Base-by-base conservation (phyloP, 495 filamentous ascomycete genomes). In the Penicillium fimorum region DNA sequence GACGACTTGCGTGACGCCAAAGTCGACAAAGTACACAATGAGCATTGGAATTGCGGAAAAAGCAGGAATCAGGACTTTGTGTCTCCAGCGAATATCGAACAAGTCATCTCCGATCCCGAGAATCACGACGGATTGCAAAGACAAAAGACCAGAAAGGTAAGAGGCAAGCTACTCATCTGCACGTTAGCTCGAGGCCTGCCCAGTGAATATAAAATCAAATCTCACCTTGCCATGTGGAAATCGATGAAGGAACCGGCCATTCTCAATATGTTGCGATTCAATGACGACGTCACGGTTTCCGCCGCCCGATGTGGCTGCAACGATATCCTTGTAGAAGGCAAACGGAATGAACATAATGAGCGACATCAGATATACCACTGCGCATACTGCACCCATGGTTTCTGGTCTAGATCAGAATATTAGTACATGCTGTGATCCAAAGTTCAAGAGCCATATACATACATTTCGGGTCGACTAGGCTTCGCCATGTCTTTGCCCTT, bases 71-170 rank as follows among this genome's bases (percentile, higher is more conserved):
- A 97, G 85, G 66, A 97, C 85, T 73, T 99, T 99, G 78, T 99
- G 95, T 48, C 94, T 86, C 94, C 94, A 99, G 63, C 95, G 86
- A 63, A 99, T 95, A 71, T 99, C 94, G 73, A 99, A 96, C 13
- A 97, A 82, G 70, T 99, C 94, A 71, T 99, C 94, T 22, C 89
- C 90, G 54, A 97, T 87, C 33, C 94, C 94, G 40, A 99, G 88
- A 40, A 97, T 86, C 29, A 90, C 85, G 52, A 96, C 87, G 25
- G 83, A 87, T 74, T 96, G 91, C 29, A 99, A 82, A 6, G 92
- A 95, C 54, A 97, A 84, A 55, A 97, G 84, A 37, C 92, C 93
- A 12, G 94, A 97, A 33, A 97, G 84, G 69, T 96, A 99, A 27
- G 92, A 94, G 37, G 93, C 91, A 40, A 98, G 84, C 92, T 97